A percentile compares a stretch with the other conserved stretches of the same genome.
Evolutionary conservation across 2,329 filamentous ascomycete species (phyloP).

Genomic region (Verticillium albo-atrum): DNA sequence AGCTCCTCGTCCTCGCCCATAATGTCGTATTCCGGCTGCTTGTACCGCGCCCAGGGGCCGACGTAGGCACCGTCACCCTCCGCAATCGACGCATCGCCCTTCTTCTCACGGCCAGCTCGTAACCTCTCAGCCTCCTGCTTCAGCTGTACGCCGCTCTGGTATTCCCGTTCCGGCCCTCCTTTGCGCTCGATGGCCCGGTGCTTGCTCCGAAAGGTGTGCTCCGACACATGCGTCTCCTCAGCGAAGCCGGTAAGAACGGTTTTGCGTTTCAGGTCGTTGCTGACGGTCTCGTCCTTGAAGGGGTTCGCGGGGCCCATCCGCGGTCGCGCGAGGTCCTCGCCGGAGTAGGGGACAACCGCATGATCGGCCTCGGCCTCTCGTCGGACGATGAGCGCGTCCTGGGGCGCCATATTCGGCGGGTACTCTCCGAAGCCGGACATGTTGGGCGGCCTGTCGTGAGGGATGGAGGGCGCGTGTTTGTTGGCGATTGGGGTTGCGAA

Average conservation of each 20-base stretch:
- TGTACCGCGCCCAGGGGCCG: conserved; percentile 90
- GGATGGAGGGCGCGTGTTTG: conserved; percentile 2
- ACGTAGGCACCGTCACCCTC: conserved; percentile 87
- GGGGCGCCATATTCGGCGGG: conserved; percentile 61
- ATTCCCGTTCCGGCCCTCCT: conserved; percentile 53
- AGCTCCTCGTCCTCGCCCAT: conserved; percentile 72
- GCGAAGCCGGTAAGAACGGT: conserved; percentile 83
- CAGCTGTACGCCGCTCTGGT: conserved; percentile 47
- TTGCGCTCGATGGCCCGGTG: conserved; percentile 76
- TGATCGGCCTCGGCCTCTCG: conserved; percentile 52
- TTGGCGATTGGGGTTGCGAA: background rate
- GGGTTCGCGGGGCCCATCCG: conserved; percentile 69
- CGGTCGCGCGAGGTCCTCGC: conserved; percentile 65
- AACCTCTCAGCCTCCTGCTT: conserved; percentile 69
- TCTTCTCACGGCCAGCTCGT: conserved; percentile 73
- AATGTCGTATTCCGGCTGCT: conserved; percentile 66
- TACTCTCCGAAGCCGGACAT: conserved; percentile 62
- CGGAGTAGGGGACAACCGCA: conserved; percentile 62
- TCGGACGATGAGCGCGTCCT: conserved; percentile 58
- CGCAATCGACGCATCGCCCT: conserved; percentile 77
- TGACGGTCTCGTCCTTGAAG: conserved; percentile 58
- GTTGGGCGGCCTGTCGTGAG: conserved; percentile 11
- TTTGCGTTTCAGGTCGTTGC: conserved; percentile 61
- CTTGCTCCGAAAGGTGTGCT: conserved; percentile 82
- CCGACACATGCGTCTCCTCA: conserved; percentile 83